These are phyloP conservation scores for Arabidopsis hybrid DNA, from an alignment of 441 rosid genomes.

Conservation along the genomic window DNA sequence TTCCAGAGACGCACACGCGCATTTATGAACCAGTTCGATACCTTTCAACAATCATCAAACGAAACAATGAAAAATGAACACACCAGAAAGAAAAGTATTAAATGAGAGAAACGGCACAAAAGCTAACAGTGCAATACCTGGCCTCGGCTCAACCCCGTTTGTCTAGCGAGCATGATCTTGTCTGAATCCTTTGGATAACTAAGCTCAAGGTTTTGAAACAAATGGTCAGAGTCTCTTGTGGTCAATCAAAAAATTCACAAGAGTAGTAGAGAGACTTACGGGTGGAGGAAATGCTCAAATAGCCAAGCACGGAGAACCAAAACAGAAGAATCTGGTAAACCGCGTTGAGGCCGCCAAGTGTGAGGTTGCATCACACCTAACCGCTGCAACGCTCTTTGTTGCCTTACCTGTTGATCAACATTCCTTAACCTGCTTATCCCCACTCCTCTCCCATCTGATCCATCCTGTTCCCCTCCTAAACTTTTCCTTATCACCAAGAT, in stretches of 20 bases:
- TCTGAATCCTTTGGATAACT: constrained; percentile 98
- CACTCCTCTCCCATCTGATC: constrained; percentile 67
- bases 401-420: constrained; percentile 96
- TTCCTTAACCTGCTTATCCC: constrained; percentile 59
- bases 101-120: constrained; percentile 8
- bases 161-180: constrained; percentile 94
- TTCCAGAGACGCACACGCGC: constrained; percentile 97
- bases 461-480: constrained; percentile 77
- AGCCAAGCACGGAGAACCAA: constrained; percentile 96
- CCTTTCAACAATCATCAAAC: constrained; percentile 46
- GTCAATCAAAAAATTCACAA: not conserved
- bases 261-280: constrained; percentile 57
- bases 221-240: constrained; percentile 10
- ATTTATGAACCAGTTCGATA: constrained; percentile 92
- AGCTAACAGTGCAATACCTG: constrained; percentile 60
- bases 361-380: constrained; percentile 72
- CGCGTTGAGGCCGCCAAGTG: constrained; percentile 98
- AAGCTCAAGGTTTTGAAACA: constrained; percentile 33
- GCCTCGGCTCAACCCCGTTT: constrained; percentile 93
- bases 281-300: constrained; percentile 98
- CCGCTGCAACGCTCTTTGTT: constrained; percentile 65
- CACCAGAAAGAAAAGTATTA: not conserved
- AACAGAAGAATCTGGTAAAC: constrained; percentile 92
- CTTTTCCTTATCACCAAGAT: constrained; percentile 64
- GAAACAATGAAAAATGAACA: not conserved